A percentile compares a stretch with the other conserved stretches of the same genome.
Evolutionary conservation across 768 basidiomycete species (phyloP).

Genomic region (Rhizopogon roseolus): DNA sequence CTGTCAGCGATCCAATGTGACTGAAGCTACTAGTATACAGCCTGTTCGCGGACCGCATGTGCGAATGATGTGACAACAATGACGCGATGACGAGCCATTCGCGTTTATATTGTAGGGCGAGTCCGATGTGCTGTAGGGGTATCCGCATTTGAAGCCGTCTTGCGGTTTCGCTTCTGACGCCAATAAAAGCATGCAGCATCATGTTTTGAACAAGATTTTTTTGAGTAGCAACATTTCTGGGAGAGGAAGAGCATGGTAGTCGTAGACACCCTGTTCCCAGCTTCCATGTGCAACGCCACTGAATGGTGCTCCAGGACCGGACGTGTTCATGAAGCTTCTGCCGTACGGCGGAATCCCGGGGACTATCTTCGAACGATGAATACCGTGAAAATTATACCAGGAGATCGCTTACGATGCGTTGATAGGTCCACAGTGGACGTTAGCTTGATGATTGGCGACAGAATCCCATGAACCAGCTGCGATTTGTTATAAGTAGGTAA

Average conservation of each 20-base stretch:
- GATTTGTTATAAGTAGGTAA: constrained; percentile 7
- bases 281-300: constrained; percentile 80
- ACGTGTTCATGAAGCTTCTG: constrained; percentile 80
- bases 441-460: constrained; percentile 80
- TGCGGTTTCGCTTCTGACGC: background rate
- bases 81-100: too few species aligned
- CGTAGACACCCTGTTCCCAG: constrained; percentile 91
- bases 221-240: too few species aligned
- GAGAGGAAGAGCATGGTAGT: constrained; percentile 86
- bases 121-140: background rate
- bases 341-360: constrained; percentile 94
- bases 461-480: constrained; percentile 75
- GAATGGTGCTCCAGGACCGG: constrained; percentile 77
- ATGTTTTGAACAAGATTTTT: background rate
- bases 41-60: background rate
- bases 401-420: constrained; percentile 60
- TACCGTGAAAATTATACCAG: constrained; percentile 69
- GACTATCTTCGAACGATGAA: constrained; percentile 75
- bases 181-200: background rate
- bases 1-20: background rate
- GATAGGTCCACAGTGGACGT: constrained; percentile 64
- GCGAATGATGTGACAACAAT: background rate
- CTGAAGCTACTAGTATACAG: background rate
- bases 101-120: background rate
- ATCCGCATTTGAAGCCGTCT: background rate